Base-by-base conservation (phyloP, 495 filamentous ascomycete genomes). In the Ramalina peruviana region DNA sequence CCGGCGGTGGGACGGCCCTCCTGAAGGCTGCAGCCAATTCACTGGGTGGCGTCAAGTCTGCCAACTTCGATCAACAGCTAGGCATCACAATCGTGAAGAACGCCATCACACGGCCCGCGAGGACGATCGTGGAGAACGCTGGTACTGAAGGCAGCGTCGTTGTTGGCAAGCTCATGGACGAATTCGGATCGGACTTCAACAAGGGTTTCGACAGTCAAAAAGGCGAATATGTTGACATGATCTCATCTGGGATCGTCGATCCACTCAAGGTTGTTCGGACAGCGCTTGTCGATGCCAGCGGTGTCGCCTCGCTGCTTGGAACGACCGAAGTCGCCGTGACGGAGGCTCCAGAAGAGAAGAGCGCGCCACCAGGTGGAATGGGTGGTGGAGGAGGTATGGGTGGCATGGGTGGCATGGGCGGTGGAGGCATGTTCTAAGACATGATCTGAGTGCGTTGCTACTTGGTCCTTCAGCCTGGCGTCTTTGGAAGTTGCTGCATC, bases 191-290 rank as follows among this genome's bases (percentile, higher is more conserved):
- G 53, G 88, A 98, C 71, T 98, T 98, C 81, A 94, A 97, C 83
- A 89, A 85, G 72, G 92, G 92, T 55, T 98, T 81, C 72, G 85
- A 98, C 76, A 90, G 86, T 72, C 70, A 86, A 62, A 94, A 88
- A 74, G 85, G 90, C 68, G 86, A 95, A 72, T 97, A 94, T 70
- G 86, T 96, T 56, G 89, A 98, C 73, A 97, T 98, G 92, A 94
- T 98, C 66, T 66, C 79, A 54, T 76, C 85, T 51, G 92, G 92
- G 82, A 97, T 98, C 66, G 83, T 98, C 58, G 92, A 98, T 63
- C 92, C 92, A 43, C 81, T 98, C 76, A 98, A 98, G 84, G 92
- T 98, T 55, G 92, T 98, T 61, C 87, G 92, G 58, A 98, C 90
- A 53, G 87, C 84, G 49, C 79, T 98, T 36, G 76, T 89, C 62